Evolutionary conservation across 2,329 filamentous ascomycete genomes (phyloP).

Genomic region (Sphaceloma murrayae): DNA sequence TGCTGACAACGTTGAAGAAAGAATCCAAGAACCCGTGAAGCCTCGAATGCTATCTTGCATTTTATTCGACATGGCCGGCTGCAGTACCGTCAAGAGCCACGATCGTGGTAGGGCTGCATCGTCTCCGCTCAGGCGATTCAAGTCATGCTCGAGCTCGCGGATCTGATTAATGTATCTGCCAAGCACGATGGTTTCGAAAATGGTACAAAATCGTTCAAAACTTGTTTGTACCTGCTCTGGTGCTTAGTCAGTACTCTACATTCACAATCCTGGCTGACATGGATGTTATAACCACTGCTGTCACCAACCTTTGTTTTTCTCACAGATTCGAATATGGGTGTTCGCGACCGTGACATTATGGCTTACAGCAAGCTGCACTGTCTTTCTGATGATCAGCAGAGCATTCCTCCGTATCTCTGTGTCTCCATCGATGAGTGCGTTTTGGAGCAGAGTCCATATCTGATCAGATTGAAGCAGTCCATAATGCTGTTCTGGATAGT

Average conservation of each 20-base stretch:
- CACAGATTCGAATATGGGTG: conserved; percentile 15
- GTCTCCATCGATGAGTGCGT: conserved; percentile 34
- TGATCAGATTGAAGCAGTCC: conserved; percentile 20
- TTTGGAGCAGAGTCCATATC: conserved; percentile 35
- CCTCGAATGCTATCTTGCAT: conserved; percentile 40
- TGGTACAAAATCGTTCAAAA: conserved; percentile 36
- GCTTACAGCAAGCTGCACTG: conserved; percentile 28
- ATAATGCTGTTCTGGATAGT: neutral
- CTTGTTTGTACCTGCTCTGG: conserved; percentile 20
- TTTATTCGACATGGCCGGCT: conserved; percentile 32
- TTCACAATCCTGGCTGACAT: too few species aligned
- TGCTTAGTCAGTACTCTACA: too few species aligned
- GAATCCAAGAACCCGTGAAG: conserved; percentile 38
- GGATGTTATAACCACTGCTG: neutral
- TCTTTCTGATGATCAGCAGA: conserved; percentile 36
- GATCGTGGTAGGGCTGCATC: conserved; percentile 27
- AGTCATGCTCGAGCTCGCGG: conserved; percentile 36
- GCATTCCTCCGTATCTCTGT: conserved; percentile 39
- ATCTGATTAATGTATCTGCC: conserved; percentile 43
- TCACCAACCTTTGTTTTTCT: conserved; percentile 4
- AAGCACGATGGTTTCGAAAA: conserved; percentile 42
- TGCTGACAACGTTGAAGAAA: conserved; percentile 26
- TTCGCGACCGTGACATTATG: conserved; percentile 16
- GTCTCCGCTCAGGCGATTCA: conserved; percentile 32
- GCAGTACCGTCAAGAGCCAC: conserved; percentile 37